Base-by-base conservation (phyloP, 2,329 filamentous ascomycete genomes). In the Pseudogymnoascus sp. region DNA sequence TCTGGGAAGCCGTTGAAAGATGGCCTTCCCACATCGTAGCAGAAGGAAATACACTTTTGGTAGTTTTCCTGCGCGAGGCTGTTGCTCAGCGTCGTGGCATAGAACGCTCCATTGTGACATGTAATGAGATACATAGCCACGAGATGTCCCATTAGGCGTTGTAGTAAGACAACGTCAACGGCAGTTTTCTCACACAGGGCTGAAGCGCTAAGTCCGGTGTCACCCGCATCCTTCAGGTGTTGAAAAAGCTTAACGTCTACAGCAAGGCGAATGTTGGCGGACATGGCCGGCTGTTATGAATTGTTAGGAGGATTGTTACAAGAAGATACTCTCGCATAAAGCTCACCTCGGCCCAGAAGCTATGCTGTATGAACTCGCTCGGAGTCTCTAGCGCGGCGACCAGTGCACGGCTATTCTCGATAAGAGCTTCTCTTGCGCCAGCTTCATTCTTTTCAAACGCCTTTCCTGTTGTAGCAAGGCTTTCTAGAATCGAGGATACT, bases 281-380 rank as follows among this genome's bases (percentile, higher is more conserved):
- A 72, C 63, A 72, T 67, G 6, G 75, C 75, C 31, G 74, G 72
- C 72, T 74, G 31, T 5, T n/a, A 6, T 26, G 11, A 2, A 13
- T 47, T 2, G 24, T 47, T 47, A 47, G 42, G 11, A 26, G 10
- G 6, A 47, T 47, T 21, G 21, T 66, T 38, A 65, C 60, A 24
- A 59, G 2, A 26, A 29, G 31, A 3, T 4, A 21, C 14, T 59
- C 7, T 14, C 1, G 69, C 63, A 37, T 37, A 37, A 37, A 38
- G 35, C 14, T 65, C 56, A 77, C 75, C 70, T 77, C 74, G 14
- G 75, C 76, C 76, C 75, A 77, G 40, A 74, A 74, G 47, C 71
- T 77, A 16, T 72, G 69, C 64, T 72, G 71, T 26, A 75, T 66
- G 13, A 71, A 68, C 62, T 78, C 75, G 62, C 74, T 75, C 0